phyloP scores from a whole-genome alignment of 768 basidiomycete species.

The Mycena venus region DNA sequence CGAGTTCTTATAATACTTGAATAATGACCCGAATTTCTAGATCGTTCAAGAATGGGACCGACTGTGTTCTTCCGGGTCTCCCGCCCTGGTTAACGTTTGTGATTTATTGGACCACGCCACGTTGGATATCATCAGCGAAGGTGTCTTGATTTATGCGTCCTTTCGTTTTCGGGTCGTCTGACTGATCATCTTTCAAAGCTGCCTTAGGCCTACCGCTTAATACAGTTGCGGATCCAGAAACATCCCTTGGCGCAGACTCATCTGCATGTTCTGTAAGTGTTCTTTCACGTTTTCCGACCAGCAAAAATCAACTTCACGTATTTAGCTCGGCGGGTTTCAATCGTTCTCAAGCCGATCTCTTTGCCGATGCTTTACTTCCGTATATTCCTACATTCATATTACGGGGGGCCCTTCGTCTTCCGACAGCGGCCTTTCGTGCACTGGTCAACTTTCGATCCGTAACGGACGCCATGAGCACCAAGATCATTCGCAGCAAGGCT shows the following conservation, averaged over 20 bases:
- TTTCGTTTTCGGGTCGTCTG: no score
- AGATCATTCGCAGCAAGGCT: constrained; percentile 11
- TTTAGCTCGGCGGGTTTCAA: constrained; percentile 7
- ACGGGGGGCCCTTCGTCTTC: not conserved
- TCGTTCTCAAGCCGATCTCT: constrained; percentile 13
- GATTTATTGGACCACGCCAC: constrained; percentile 27
- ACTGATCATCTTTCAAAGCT: constrained; percentile 5
- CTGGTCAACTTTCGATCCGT: constrained; percentile 14
- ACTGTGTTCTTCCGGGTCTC: not conserved
- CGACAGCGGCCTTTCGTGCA: constrained; percentile 16
- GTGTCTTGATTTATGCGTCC: not conserved
- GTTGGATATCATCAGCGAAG: constrained; percentile 31
- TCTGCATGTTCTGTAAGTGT: constrained; percentile 27
- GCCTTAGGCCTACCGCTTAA: constrained; percentile 25
- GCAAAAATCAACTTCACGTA: not conserved
- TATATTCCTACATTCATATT: constrained; percentile 22
- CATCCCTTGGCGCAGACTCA: constrained; percentile 29
- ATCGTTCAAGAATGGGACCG: constrained; percentile 23
- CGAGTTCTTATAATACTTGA: not conserved
- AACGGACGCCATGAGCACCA: constrained; percentile 21
- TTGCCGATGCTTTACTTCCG: constrained; percentile 11
- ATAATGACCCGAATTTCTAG: not conserved
- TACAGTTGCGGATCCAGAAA: constrained; percentile 21
- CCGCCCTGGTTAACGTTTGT: constrained; percentile 21
- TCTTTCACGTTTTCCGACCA: not conserved